Evolutionary conservation across 768 basidiomycete genomes (phyloP).

Genomic region (Boletus bicolor): DNA sequence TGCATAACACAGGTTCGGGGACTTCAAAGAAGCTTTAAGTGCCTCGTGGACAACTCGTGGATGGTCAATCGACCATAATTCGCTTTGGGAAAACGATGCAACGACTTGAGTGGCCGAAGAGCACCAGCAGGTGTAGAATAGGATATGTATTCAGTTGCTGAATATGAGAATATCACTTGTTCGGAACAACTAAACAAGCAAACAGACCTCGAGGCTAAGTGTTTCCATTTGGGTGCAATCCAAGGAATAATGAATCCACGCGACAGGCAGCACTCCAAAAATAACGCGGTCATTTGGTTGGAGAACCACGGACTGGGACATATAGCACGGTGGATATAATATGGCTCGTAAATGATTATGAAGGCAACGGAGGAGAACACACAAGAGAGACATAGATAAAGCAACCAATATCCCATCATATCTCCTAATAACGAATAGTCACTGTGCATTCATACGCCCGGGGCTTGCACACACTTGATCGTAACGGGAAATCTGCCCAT

Average conservation of each 20-base stretch:
- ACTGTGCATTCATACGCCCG: not conserved
- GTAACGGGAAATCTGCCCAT: not conserved
- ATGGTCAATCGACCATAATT: not conserved
- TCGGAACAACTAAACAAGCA: not conserved
- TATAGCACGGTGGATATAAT: too few relatives aligned
- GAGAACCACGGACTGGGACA: not conserved
- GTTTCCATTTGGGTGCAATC: too few relatives aligned
- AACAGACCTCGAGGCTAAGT: too few relatives aligned
- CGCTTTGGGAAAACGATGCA: not conserved
- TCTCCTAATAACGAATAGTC: too few relatives aligned
- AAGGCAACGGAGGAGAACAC: not conserved
- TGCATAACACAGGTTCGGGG: not conserved
- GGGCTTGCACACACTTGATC: not conserved
- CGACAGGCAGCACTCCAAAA: too few relatives aligned
- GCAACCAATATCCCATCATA: not conserved
- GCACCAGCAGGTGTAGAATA: too few relatives aligned
- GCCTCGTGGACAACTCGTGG: not conserved
- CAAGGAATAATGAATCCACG: too few relatives aligned
- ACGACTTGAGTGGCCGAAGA: not conserved
- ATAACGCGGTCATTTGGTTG: too few relatives aligned
- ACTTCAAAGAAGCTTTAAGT: not conserved
- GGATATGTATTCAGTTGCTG: not conserved
- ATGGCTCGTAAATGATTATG: not conserved
- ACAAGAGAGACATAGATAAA: not conserved
- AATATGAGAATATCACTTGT: not conserved